Evolutionary conservation across 2,329 filamentous ascomycete species (phyloP).

Genomic region (Arthrobotrys megalospora): DNA sequence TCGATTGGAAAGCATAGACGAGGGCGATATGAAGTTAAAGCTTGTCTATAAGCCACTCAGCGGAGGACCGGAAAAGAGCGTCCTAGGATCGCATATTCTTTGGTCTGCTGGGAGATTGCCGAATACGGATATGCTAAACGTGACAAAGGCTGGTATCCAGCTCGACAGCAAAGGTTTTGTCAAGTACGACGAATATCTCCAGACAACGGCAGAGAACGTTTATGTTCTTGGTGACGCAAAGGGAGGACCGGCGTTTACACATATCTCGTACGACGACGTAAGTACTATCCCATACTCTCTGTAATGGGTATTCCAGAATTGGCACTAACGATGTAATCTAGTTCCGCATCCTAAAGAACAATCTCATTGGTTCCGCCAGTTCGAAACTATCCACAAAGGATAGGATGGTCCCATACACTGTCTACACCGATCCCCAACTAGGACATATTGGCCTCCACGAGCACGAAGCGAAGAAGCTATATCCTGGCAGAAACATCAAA

Average conservation of each 20-base stretch:
- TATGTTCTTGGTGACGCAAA: slow-evolving; percentile 73
- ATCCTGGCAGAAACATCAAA: slow-evolving; percentile 67
- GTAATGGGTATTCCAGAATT: not conserved
- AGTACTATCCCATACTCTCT: not conserved
- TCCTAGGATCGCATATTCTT: slow-evolving; percentile 70
- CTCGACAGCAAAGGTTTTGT: slow-evolving; percentile 69
- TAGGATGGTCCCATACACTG: slow-evolving; percentile 69
- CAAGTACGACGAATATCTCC: slow-evolving; percentile 68
- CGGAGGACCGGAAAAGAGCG: slow-evolving; percentile 61
- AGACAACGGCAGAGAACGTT: slow-evolving; percentile 68
- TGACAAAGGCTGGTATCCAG: slow-evolving; percentile 68
- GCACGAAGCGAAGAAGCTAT: slow-evolving; percentile 65
- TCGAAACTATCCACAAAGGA: slow-evolving; percentile 65
- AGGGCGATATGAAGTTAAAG: slow-evolving; percentile 31
- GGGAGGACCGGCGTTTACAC: slow-evolving; percentile 72
- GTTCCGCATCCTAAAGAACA: slow-evolving; percentile 71
- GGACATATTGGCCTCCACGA: slow-evolving; percentile 71
- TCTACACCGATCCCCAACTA: slow-evolving; percentile 73
- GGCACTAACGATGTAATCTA: not conserved
- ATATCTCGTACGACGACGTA: slow-evolving; percentile 73
- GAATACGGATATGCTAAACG: slow-evolving; percentile 70
- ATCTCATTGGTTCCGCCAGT: slow-evolving; percentile 67
- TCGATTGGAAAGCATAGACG: slow-evolving; percentile 19
- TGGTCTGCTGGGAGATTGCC: slow-evolving; percentile 71
- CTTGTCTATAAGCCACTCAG: slow-evolving; percentile 27